Evolutionary conservation across 2,329 filamentous ascomycete species (phyloP), one percentile per base, ranked within the genome.

Genomic region (Aspergillus proliferans): DNA sequence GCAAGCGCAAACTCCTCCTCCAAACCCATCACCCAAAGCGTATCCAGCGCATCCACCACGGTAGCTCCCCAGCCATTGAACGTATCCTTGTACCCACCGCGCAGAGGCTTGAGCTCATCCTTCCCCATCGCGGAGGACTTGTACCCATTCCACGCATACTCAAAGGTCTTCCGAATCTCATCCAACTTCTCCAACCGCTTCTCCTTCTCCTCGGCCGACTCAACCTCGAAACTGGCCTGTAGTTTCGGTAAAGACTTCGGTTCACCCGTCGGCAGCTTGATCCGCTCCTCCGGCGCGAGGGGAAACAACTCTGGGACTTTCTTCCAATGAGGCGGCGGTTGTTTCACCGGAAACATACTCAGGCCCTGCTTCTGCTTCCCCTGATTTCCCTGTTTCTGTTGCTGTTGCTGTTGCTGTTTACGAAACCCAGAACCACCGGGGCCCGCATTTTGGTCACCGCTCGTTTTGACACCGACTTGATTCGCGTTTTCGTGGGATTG

Each of bases 1-100:
- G 88, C 89, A 52, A 88, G 84, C 50, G 88, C 82, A 60, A 95
- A 95, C 59, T 94, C 88, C 0, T 86, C 77, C 59, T 81, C 80
- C 64, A 94, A 62, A 22, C 81, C 88, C 80, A 92, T 90, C 58
- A 95, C 91, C 86, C 87, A 94, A 2, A 95, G 74, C 0, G 88
- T 91, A 63, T 95, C 89, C 46, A 92, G 72, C 1, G 82, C 76
- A 71, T 95, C 90, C 4, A 95, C 87, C 52, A 95, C 66, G 0
- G 90, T 94, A 14, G 90, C 90, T 15, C 87, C 87, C 90, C 90
- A 95, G 45, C 87, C 88, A 63, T 89, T 92, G 68, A 97, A 97
- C 0, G 89, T 88, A 63, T 96, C 87, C 15, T 82, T 81, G 55
- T 76, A 82, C 12, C 71, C 73, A 46, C 84, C 84, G 26, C 81